Percentiles rank a stretch among this genome's conserved stretches.
Conservation (phyloP, 306 rosid genomes). For the Rosa multiflora region DNA sequence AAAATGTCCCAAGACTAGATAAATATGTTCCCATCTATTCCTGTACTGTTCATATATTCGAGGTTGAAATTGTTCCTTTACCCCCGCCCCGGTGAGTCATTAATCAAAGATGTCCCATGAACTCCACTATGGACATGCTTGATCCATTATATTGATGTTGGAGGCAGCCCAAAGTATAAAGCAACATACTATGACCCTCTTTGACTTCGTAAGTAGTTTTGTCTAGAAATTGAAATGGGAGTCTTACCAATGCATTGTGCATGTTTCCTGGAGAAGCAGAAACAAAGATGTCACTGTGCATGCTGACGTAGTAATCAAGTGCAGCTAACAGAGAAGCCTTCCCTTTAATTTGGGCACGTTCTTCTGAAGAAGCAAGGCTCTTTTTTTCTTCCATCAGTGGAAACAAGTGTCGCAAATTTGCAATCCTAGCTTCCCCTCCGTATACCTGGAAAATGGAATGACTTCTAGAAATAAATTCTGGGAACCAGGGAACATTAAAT, state of each 20-base stretch:
- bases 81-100: no score
- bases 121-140: no score
- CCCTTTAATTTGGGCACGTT: slow-evolving; percentile 73
- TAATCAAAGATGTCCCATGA: no score
- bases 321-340: slow-evolving; percentile 97
- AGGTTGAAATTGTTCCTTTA: no score
- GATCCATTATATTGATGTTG: no score
- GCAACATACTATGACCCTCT: not conserved
- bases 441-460: slow-evolving; percentile 59
- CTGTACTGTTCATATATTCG: no score
- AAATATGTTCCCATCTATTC: no score
- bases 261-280: slow-evolving; percentile 99
- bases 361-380: slow-evolving; percentile 77
- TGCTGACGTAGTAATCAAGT: slow-evolving; percentile 79
- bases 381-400: slow-evolving; percentile 93
- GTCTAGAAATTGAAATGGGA: not conserved
- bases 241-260: slow-evolving; percentile 97
- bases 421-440: slow-evolving; percentile 93
- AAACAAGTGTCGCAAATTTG: slow-evolving; percentile 64
- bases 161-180: no score
- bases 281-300: slow-evolving; percentile 89
- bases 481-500: slow-evolving; percentile 17
- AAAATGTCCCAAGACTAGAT: no score
- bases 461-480: slow-evolving; percentile 11
- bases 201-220: not conserved